A percentile compares a stretch with the other conserved stretches of the same genome.
Conservation (phyloP, 2,329 filamentous ascomycete species). For the Diaporthe eres region DNA sequence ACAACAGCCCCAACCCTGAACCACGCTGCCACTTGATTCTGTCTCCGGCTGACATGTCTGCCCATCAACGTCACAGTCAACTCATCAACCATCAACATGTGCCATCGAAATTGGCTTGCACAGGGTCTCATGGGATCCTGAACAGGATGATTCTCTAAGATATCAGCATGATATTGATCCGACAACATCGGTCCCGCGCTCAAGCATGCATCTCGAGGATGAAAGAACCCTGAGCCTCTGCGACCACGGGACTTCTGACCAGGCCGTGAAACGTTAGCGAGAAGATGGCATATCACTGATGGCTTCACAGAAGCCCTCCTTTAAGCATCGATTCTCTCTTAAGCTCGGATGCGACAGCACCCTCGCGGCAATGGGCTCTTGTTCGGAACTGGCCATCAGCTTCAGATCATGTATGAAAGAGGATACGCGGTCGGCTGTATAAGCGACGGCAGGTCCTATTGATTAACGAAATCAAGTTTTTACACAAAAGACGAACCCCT, state of each 20-base stretch:
- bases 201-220: background rate
- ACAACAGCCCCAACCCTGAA: background rate
- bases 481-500: constrained; percentile 15
- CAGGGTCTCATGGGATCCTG: background rate
- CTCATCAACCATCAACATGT: background rate
- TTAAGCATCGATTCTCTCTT: no score
- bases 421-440: background rate
- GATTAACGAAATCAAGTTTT: constrained; percentile 23
- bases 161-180: background rate
- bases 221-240: no score
- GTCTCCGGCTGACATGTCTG: background rate
- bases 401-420: constrained; percentile 15
- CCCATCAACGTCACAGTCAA: background rate
- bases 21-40: background rate
- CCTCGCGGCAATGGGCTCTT: background rate
- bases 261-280: background rate
- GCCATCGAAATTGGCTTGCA: background rate
- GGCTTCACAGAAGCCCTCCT: background rate
- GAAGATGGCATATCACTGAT: background rate
- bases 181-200: no score
- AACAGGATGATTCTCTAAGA: background rate
- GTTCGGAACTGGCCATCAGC: background rate
- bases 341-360: no score
- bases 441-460: constrained; percentile 7
- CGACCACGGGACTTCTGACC: background rate